Evolutionary conservation across 805 yeast species (phyloP).

Genomic region (Myxozyma monticola): DNA sequence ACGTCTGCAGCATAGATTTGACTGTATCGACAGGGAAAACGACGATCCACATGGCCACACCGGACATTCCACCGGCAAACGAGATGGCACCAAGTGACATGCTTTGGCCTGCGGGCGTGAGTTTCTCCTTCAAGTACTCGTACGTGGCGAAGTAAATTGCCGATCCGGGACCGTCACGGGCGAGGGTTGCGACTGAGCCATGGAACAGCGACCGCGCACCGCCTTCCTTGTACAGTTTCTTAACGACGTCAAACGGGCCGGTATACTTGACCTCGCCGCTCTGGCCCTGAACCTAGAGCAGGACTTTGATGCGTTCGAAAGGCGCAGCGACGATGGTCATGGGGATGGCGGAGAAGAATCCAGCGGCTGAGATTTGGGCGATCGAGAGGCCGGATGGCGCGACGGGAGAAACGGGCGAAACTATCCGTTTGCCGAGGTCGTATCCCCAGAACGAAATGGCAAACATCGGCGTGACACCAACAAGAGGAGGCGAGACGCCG

Average conservation of each 20-base stretch:
- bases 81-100: conserved; percentile 73
- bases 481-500: conserved; percentile 89
- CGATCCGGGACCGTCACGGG: conserved; percentile 97
- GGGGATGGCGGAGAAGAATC: conserved; percentile 91
- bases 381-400: conserved; percentile 52
- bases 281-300: conserved; percentile 74
- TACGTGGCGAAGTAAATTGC: conserved; percentile 95
- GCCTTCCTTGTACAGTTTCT: conserved; percentile 70
- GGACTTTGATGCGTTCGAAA: conserved; percentile 91
- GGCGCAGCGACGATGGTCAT: conserved; percentile 98
- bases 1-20: conserved; percentile 77
- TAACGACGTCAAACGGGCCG: conserved; percentile 61
- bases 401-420: conserved; percentile 43
- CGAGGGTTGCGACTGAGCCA: conserved; percentile 88
- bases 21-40: conserved; percentile 96
- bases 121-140: conserved; percentile 68
- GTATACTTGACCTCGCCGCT: conserved; percentile 42
- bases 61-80: conserved; percentile 93
- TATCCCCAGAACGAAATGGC: conserved; percentile 99
- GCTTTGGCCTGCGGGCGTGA: conserved; percentile 50
- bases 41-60: conserved; percentile 94
- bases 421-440: conserved; percentile 83
- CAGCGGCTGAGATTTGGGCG: conserved; percentile 81
- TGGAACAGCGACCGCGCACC: conserved; percentile 82
- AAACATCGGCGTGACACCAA: conserved; percentile 99